Base-by-base conservation (phyloP, 495 filamentous ascomycete species). In the Penicillium malachiteum region DNA sequence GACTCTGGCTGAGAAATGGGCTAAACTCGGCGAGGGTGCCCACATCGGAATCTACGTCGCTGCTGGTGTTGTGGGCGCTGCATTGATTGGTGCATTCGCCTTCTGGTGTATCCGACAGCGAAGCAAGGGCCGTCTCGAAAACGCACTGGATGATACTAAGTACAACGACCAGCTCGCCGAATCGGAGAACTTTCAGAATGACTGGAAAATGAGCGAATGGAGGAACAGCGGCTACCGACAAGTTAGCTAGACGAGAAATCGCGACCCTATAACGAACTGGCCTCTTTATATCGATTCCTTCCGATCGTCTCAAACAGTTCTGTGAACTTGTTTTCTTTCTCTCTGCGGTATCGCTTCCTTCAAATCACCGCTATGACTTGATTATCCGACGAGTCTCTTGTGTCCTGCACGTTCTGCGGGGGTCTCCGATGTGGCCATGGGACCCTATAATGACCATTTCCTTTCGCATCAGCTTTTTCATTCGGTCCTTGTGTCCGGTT, bases 71-170 rank as follows among this genome's bases (percentile, higher is more conserved):
- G 83, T 71, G 13, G 80, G 81, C 9, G 76, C 78, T 16, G 68
- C 79, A n/a, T 56, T 79, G 9, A 52, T 84, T 31, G 70, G 71
- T 21, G 70, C 72, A 14, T 73, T 83, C 49, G 48, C 75, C 8
- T 75, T 87, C 59, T 86, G 82, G 71, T 89, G 83, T 71, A 67
- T 91, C 66, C 79, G 77, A 42, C 87, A 91, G 66, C 80, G 89
- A 47, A 78, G 83, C 41, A 75, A 77, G 38, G 90, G 90, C 31
- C 78, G 81, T 56, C 74, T 74, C 26, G 88, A 92, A 64, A 79
- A 81, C 30, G 79, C 78, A 47, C 57, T 82, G 4, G 79, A 78
- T 17, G 78, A 84, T 50, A 75, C 80, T 51, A 74, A 76, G 42
- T 78, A 73, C 54, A 72, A 82, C 62, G 75, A 76, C 44, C 84